phyloP scores from a whole-genome alignment of 306 rosid species.

The Myrica gale region DNA sequence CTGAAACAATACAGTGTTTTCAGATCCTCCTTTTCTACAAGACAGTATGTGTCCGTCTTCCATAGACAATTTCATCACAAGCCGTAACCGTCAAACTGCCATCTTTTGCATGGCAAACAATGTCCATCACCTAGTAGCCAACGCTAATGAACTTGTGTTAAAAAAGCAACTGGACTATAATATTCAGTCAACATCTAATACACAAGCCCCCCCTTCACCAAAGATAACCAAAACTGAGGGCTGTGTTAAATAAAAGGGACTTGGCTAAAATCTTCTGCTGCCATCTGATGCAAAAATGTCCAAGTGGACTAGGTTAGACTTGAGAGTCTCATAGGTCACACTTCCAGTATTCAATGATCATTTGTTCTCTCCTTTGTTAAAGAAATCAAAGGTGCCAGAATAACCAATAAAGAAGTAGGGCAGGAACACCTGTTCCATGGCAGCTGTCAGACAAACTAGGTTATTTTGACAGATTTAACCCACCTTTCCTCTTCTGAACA shows the following conservation, averaged over 20 bases:
- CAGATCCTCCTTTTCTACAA: background rate
- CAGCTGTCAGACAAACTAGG: background rate
- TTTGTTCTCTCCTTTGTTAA: too few relatives aligned
- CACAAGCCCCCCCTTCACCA: too few relatives aligned
- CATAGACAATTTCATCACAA: background rate
- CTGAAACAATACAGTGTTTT: background rate
- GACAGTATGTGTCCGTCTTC: background rate
- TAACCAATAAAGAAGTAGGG: background rate
- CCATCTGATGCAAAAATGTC: too few relatives aligned
- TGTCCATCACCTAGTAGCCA: background rate
- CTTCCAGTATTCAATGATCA: too few relatives aligned
- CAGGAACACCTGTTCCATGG: background rate
- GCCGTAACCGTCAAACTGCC: background rate
- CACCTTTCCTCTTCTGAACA: background rate
- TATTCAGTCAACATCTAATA: too few relatives aligned
- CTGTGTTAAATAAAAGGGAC: too few relatives aligned
- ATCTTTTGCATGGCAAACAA: background rate
- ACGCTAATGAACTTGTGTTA: too few relatives aligned
- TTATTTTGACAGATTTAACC: background rate
- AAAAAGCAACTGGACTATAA: too few relatives aligned
- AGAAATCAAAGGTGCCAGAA: background rate
- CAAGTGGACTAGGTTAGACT: too few relatives aligned
- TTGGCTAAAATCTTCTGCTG: too few relatives aligned
- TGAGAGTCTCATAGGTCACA: too few relatives aligned
- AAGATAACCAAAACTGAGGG: too few relatives aligned